Percentiles rank a stretch among this genome's conserved stretches.
Evolutionary conservation across 345 rosid genomes (phyloP).

Genomic region (Eucalyptus curtisii): DNA sequence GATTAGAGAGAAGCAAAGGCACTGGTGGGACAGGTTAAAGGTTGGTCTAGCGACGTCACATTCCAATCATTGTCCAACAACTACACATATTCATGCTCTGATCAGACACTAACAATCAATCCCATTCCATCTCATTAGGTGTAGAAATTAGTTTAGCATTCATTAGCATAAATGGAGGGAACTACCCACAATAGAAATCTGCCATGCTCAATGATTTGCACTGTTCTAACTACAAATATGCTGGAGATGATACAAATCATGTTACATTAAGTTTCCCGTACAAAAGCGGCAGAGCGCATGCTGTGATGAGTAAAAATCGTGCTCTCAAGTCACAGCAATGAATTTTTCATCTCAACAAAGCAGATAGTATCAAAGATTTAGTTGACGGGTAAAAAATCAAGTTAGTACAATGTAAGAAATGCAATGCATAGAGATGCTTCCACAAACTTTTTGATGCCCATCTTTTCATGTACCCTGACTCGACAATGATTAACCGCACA

Average conservation of each 20-base stretch:
- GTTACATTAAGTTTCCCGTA: background rate
- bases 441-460: background rate
- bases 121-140: background rate
- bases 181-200: background rate
- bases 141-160: background rate
- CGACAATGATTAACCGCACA: constrained; percentile 1
- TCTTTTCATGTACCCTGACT: background rate
- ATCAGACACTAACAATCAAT: background rate
- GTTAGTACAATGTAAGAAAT: background rate
- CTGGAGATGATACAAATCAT: background rate
- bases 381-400: background rate
- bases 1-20: background rate
- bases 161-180: background rate
- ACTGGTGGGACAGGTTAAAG: constrained; percentile 5
- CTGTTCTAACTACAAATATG: background rate
- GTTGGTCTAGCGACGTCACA: constrained; percentile 11
- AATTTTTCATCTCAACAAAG: background rate
- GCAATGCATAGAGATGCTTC: constrained; percentile 1
- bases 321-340: background rate
- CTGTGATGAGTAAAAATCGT: background rate
- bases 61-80: constrained; percentile 13
- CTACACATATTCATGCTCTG: background rate
- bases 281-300: background rate
- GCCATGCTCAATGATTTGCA: background rate
- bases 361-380: background rate